These are phyloP conservation scores for Pyricularia sp. DNA, from an alignment of 2,329 filamentous ascomycete genomes.

Conservation along the genomic window DNA sequence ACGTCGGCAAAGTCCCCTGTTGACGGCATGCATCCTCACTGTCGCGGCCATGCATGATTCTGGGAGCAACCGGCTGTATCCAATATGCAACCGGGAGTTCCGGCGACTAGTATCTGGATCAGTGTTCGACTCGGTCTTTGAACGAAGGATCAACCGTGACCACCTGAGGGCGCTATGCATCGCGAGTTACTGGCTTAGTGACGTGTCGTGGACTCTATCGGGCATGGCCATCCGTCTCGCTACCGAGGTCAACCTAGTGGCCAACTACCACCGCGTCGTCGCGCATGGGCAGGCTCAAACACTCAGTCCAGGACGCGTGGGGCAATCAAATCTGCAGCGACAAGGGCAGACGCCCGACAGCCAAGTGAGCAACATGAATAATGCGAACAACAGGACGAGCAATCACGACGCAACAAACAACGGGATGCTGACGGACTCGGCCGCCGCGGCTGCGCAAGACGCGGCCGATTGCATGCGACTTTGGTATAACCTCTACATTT, in stretches of 20 bases:
- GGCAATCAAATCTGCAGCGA: background rate
- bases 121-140: slow-evolving; percentile 9
- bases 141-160: slow-evolving; percentile 25
- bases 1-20: slow-evolving; percentile 38
- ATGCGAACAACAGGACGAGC: background rate
- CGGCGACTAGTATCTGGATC: slow-evolving; percentile 35
- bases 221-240: slow-evolving; percentile 38
- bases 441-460: slow-evolving; percentile 18
- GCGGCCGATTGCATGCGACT: slow-evolving; percentile 40
- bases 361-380: background rate
- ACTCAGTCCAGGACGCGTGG: slow-evolving; percentile 12
- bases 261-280: slow-evolving; percentile 26
- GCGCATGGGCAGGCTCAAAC: background rate
- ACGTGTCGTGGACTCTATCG: slow-evolving; percentile 49
- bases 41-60: slow-evolving; percentile 46
- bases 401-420: background rate
- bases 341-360: background rate
- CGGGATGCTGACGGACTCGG: background rate
- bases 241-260: slow-evolving; percentile 31
- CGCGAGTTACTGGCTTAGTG: slow-evolving; percentile 49
- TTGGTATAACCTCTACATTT: slow-evolving; percentile 49
- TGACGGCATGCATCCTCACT: slow-evolving; percentile 42
- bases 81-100: slow-evolving; percentile 40
- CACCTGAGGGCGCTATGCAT: slow-evolving; percentile 46
- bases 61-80: slow-evolving; percentile 35